These are phyloP conservation scores for Tuber calosporum DNA, from an alignment of 495 filamentous ascomycete genomes.

Conservation along the genomic window DNA sequence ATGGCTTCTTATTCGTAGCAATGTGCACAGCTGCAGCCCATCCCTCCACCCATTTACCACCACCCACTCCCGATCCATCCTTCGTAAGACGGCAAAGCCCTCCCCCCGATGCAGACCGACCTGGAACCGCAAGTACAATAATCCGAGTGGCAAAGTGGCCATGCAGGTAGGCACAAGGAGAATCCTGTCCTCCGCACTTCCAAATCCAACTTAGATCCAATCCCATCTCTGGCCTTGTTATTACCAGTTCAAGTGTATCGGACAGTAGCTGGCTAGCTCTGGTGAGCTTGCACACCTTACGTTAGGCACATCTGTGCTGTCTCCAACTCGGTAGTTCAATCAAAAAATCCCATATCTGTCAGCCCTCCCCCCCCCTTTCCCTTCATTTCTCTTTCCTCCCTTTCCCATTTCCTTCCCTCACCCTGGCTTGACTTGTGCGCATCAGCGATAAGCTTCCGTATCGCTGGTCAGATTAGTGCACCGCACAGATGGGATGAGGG, in stretches of 20 bases:
- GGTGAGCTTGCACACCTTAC: neutral
- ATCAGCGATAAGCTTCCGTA: neutral
- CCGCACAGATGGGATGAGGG: neutral
- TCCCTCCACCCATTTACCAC: neutral
- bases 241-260: neutral
- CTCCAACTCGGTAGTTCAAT: neutral
- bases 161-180: neutral
- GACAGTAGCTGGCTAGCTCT: neutral
- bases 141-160: neutral
- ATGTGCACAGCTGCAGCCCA: neutral
- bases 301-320: neutral
- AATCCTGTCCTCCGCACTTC: neutral
- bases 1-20: neutral
- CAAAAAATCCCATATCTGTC: neutral
- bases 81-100: neutral
- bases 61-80: neutral
- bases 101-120: neutral
- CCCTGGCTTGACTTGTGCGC: neutral
- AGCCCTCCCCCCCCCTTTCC: neutral
- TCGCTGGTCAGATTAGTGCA: neutral
- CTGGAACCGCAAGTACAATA: neutral
- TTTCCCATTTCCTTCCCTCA: neutral
- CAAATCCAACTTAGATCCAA: neutral
- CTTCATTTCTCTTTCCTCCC: neutral
- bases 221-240: neutral